Conservation (phyloP, 129 eudicot species). For the Helianthus annuus region HanXRQr2.0-SUNRISE NC_035448.2:204439081-204439580, state of each 20-base stretch:
- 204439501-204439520: not conserved
- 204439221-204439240: slow-evolving; percentile 51
- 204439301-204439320: slow-evolving; percentile 30
- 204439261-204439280: slow-evolving; percentile 66
- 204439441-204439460: slow-evolving; percentile 29
- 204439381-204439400: slow-evolving; percentile 44
- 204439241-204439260: slow-evolving; percentile 78
- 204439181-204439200: slow-evolving; percentile 72
- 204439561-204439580: slow-evolving; percentile 19
- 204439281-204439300: slow-evolving; percentile 68
- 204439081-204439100: not conserved
- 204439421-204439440: slow-evolving; percentile 48
- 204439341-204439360: slow-evolving; percentile 48
- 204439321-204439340: slow-evolving; percentile 34
- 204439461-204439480: slow-evolving; percentile 49
- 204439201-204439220: slow-evolving; percentile 67
- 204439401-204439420: slow-evolving; percentile 45
- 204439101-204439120: no score
- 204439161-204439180: slow-evolving; percentile 56
- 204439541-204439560: slow-evolving; percentile 14
- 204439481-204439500: slow-evolving; percentile 30
- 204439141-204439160: slow-evolving; percentile 23
- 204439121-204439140: no score
- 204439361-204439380: slow-evolving; percentile 42
- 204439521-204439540: not conserved